phyloP scores from a whole-genome alignment of 106 monocot genomes.

The Phalaenopsis equestris region DNA sequence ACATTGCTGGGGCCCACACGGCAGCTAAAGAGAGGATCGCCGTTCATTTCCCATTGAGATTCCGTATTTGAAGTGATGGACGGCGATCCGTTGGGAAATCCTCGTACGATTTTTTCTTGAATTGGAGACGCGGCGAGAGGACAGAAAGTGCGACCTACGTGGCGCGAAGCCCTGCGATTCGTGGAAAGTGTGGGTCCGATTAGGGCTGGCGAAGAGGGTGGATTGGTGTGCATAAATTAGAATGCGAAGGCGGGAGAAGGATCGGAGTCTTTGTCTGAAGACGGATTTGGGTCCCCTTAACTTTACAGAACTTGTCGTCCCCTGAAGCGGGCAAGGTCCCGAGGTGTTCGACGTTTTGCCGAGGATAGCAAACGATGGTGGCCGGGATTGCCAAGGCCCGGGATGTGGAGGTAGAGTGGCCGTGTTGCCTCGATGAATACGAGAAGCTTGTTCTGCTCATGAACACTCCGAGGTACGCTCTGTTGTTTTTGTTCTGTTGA shows the following conservation, averaged over 20 bases:
- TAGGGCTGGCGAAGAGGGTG: background rate
- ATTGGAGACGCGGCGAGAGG: background rate
- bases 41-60: background rate
- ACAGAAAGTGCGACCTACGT: background rate
- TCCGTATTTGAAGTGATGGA: background rate
- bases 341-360: background rate
- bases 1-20: background rate
- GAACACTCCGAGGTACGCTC: constrained; percentile 10
- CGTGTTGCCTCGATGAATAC: constrained; percentile 5
- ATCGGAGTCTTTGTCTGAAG: background rate
- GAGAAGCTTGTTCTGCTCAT: constrained; percentile 14
- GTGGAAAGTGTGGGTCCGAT: background rate
- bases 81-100: background rate
- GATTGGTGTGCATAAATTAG: background rate
- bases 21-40: background rate
- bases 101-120: background rate
- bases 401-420: constrained; percentile 5
- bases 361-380: background rate
- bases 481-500: background rate
- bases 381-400: background rate
- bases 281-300: background rate
- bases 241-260: background rate
- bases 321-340: background rate
- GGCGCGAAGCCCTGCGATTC: background rate
- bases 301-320: too few relatives aligned